Percentiles rank a stretch among this genome's conserved stretches.
Conservation (phyloP, 805 yeast species). For the Candida khao-thaluensis region DNA sequence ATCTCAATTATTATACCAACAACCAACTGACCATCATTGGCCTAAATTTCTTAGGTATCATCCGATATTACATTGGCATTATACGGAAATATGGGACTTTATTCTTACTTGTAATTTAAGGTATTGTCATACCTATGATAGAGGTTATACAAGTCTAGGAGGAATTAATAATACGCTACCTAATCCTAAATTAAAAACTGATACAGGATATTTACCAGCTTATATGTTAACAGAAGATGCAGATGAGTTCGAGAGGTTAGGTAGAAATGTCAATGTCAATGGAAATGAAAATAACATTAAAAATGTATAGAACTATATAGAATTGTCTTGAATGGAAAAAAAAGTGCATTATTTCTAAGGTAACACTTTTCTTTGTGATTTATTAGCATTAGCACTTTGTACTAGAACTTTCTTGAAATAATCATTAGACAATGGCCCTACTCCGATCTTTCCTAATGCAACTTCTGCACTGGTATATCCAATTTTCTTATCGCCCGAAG, state of each 20-base stretch:
- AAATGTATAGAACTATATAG: background rate
- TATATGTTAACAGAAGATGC: constrained; percentile 59
- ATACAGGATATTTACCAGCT: constrained; percentile 47
- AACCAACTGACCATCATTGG: constrained; percentile 87
- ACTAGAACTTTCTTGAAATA: constrained; percentile 27
- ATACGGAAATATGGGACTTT: constrained; percentile 83
- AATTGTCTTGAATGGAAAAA: background rate
- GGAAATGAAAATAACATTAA: background rate
- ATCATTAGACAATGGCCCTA: constrained; percentile 67
- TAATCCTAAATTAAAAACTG: constrained; percentile 55
- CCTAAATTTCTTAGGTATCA: constrained; percentile 82
- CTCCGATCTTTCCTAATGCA: constrained; percentile 75
- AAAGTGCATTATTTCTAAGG: too few relatives aligned
- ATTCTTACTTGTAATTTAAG: constrained; percentile 54
- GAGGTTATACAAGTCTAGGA: constrained; percentile 89
- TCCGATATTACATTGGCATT: constrained; percentile 87
- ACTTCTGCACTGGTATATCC: constrained; percentile 74
- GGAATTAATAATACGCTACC: constrained; percentile 67
- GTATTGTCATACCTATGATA: constrained; percentile 76
- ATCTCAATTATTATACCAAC: constrained; percentile 52
- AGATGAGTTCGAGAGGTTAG: constrained; percentile 53
- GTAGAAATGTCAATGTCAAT: constrained; percentile 22
- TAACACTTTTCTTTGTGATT: constrained; percentile 19
- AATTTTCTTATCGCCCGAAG: constrained; percentile 41
- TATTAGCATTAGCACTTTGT: constrained; percentile 23